phyloP scores from a whole-genome alignment of 1,139 yeast genomes.

The Diutina ranongensis region DNA sequence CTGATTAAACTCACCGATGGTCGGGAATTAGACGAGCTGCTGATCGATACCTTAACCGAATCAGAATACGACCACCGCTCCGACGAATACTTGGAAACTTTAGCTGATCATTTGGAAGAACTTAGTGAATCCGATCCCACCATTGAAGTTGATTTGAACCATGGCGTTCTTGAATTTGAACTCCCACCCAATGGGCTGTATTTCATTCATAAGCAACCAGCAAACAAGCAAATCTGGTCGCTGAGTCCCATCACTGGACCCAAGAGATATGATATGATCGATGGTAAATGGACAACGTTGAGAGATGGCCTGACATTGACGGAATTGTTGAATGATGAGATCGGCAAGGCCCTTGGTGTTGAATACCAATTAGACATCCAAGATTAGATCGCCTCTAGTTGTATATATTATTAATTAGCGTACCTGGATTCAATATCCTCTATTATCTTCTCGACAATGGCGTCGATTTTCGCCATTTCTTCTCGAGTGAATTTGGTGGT shows the following conservation, averaged over 20 bases:
- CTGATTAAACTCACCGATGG: slow-evolving; percentile 35
- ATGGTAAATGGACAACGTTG: slow-evolving; percentile 50
- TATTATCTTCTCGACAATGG: slow-evolving; percentile 13
- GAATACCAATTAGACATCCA: slow-evolving; percentile 14
- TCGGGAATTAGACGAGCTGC: slow-evolving; percentile 32
- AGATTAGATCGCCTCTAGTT: not conserved
- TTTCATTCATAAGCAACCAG: slow-evolving; percentile 88
- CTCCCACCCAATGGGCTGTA: slow-evolving; percentile 66
- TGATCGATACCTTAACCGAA: slow-evolving; percentile 30
- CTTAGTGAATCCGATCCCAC: slow-evolving; percentile 47
- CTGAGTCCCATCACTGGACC: slow-evolving; percentile 93
- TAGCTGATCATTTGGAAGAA: slow-evolving; percentile 53
- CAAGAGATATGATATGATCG: slow-evolving; percentile 46
- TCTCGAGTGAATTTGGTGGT: slow-evolving; percentile 31
- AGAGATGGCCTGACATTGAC: slow-evolving; percentile 42
- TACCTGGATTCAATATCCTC: not conserved
- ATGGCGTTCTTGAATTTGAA: slow-evolving; percentile 69
- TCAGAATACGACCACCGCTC: slow-evolving; percentile 49
- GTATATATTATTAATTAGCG: not conserved
- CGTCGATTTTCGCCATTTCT: slow-evolving; percentile 23
- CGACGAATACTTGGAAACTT: slow-evolving; percentile 49
- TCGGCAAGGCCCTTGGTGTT: slow-evolving; percentile 26
- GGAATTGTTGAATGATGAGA: slow-evolving; percentile 36
- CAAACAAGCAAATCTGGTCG: slow-evolving; percentile 88
- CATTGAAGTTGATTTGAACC: slow-evolving; percentile 69